phyloP scores from a whole-genome alignment of 345 rosid genomes.

The Aquilaria sinensis region DNA sequence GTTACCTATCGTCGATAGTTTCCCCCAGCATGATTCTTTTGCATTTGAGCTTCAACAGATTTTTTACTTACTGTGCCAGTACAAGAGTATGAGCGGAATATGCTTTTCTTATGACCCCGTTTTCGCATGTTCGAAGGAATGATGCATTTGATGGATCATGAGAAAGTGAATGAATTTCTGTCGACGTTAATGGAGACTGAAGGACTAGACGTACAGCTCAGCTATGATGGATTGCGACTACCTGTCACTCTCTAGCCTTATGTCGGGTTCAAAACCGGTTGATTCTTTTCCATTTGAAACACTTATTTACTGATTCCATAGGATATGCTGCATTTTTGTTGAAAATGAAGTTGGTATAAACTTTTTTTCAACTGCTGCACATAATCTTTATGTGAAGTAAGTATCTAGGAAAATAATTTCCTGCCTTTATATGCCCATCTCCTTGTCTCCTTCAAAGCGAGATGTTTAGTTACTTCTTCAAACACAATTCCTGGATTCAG shows the following conservation, averaged over 20 bases:
- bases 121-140: slow-evolving; percentile 40
- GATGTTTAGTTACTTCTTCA: too few species aligned
- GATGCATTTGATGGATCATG: slow-evolving; percentile 98
- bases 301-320: too few species aligned
- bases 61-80: too few species aligned
- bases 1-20: neutral
- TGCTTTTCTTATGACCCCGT: slow-evolving; percentile 3
- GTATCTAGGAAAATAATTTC: too few species aligned
- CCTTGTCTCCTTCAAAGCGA: too few species aligned
- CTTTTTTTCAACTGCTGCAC: too few species aligned
- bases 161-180: slow-evolving; percentile 52
- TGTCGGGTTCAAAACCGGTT: neutral
- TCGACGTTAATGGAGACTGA: slow-evolving; percentile 52
- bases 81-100: neutral
- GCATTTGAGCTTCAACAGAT: neutral
- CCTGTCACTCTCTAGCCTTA: slow-evolving; percentile 48
- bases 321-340: too few species aligned
- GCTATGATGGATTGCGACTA: slow-evolving; percentile 80
- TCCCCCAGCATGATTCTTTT: neutral
- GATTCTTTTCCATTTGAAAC: neutral
- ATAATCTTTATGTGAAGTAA: too few species aligned
- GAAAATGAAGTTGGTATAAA: too few species aligned
- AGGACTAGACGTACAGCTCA: slow-evolving; percentile 66
- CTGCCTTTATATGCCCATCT: too few species aligned
- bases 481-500: too few species aligned